phyloP scores from a whole-genome alignment of 2,329 filamentous ascomycete genomes.

The Fusarium chlamydosporum region DNA sequence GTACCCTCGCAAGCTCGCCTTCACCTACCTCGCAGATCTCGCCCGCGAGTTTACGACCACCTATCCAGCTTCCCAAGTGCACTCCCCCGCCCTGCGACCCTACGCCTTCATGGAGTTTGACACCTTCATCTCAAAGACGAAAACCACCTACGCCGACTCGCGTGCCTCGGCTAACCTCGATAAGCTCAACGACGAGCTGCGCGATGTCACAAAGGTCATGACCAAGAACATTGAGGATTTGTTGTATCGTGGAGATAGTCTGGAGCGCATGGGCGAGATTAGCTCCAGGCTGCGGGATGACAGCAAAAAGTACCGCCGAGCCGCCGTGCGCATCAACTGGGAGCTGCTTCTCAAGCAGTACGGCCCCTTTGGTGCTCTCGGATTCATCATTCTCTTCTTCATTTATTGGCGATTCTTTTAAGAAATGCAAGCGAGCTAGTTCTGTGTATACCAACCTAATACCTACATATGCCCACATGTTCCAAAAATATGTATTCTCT shows the following conservation, averaged over 20 bases:
- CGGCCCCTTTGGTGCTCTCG: conserved; percentile 87
- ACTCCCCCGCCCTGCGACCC: conserved; percentile 81
- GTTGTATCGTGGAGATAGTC: conserved; percentile 90
- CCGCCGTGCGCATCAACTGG: conserved; percentile 97
- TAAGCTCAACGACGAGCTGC: conserved; percentile 95
- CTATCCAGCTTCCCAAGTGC: conserved; percentile 81
- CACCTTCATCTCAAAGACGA: conserved; percentile 93
- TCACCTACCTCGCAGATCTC: conserved; percentile 96
- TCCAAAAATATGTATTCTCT: neutral
- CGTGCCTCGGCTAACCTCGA: conserved; percentile 93
- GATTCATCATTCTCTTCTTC: conserved; percentile 86
- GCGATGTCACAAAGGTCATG: conserved; percentile 99
- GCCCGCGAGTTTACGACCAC: conserved; percentile 90
- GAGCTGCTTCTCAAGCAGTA: conserved; percentile 97
- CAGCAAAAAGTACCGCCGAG: conserved; percentile 92
- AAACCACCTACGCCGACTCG: conserved; percentile 93
- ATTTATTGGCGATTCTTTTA: conserved; percentile 95
- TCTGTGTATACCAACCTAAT: conserved; percentile 34
- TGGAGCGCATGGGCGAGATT: conserved; percentile 98
- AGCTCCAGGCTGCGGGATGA: conserved; percentile 90
- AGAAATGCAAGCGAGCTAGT: conserved; percentile 43
- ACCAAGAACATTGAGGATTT: conserved; percentile 99
- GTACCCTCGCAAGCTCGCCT: conserved; percentile 97
- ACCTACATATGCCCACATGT: conserved; percentile 19
- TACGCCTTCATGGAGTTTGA: conserved; percentile 99